A percentile compares a stretch with the other conserved stretches of the same genome.
Conservation (phyloP, 2,329 filamentous ascomycete genomes). For the Trichoderma sp. region DNA sequence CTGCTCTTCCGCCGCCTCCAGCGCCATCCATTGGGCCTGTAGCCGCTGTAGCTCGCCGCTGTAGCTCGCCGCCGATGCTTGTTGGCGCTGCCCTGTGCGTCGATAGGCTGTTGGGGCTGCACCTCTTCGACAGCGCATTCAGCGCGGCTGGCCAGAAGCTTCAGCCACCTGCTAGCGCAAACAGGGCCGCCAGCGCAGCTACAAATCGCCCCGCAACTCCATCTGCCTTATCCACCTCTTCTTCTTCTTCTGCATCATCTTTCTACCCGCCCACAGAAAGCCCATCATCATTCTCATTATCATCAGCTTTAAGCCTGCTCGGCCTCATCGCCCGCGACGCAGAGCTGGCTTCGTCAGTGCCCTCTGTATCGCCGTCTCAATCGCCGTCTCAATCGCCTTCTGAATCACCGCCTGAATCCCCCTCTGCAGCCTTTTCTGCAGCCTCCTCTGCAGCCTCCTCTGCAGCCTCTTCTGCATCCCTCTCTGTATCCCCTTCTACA, state of each 20-base stretch:
- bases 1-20: neutral
- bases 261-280: neutral
- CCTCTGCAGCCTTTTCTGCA: too few species aligned
- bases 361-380: neutral
- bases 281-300: neutral
- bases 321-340: neutral
- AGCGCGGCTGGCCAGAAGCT: neutral
- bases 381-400: too few species aligned
- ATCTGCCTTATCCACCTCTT: neutral
- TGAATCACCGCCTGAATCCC: too few species aligned
- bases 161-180: neutral
- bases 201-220: slow-evolving; percentile 10
- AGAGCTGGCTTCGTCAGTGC: neutral
- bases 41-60: neutral
- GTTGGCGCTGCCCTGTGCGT: slow-evolving; percentile 4
- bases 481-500: neutral
- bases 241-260: neutral
- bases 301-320: slow-evolving; percentile 3
- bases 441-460: too few species aligned
- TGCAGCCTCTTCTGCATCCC: too few species aligned
- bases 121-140: slow-evolving; percentile 14
- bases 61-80: neutral
- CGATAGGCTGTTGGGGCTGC: slow-evolving; percentile 13
- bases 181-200: neutral
- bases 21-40: neutral